Evolutionary conservation across 805 yeast genomes (phyloP), one percentile per base, ranked within the genome.

Genomic region (Komagataella populi): DNA sequence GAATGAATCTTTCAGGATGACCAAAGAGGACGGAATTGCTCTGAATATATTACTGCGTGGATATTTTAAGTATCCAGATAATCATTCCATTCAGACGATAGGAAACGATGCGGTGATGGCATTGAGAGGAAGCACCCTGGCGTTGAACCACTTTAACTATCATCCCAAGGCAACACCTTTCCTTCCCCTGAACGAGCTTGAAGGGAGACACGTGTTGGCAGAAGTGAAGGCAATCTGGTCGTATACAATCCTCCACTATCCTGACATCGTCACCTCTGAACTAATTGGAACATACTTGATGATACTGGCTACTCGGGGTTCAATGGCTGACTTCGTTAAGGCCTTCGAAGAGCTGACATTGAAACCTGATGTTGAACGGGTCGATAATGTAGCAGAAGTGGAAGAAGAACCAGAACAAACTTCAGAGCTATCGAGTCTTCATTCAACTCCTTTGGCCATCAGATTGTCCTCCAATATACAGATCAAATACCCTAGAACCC

Each of bases 171-270:
- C 69, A 12, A 78, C 88, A 2, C 97, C 97, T 2, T 77, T 91
- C 52, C 67, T 91, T 46, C 90, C 96, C 1, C 60, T 78, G 1
- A 57, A 70, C 0, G 69, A 70, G 6, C 60, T 85, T 6, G 57
- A 58, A 1, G 55, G 68, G 3, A 54, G 57, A 20, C 74, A 80
- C 54, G 65, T 87, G 1, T 51, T 84, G 46, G 81, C 83, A 0
- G 98, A 91, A 64, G 79, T 91, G 0, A 73, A 79, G 53, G 97
- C 97, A 0, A 53, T 91, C 5, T 78, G 95, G 81, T 73, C 75
- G 1, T 80, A 73, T 57, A 67, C 78, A 12, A 53, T 78, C 22
- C 62, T 74, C 18, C 60, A 63, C 39, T 63, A 68, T 47, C 82
- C 83, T 0, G 57, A 64, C 0, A 64, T 69, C 23, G 64, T 84